These are phyloP conservation scores for Podochytrium sp. DNA, from an alignment of 192 early-diverging fungal genomes.

Conservation along the genomic window DNA sequence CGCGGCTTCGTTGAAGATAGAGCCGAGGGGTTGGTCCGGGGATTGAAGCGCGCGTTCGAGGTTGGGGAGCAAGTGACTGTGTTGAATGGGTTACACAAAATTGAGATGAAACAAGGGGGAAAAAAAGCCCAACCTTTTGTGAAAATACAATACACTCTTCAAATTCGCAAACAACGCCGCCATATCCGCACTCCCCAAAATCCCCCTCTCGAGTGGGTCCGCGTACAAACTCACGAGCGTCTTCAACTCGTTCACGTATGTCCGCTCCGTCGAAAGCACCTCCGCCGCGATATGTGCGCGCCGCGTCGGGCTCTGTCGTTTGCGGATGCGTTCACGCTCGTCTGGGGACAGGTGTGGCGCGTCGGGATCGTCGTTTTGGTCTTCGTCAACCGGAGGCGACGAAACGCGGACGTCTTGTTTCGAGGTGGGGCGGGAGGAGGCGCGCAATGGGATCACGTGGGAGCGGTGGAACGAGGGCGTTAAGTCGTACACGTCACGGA, in stretches of 20 bases:
- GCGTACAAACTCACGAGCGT: conserved; percentile 73
- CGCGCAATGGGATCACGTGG: not conserved
- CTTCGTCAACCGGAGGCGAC: not conserved
- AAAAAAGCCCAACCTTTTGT: conserved; percentile 52
- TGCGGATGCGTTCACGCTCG: conserved; percentile 35
- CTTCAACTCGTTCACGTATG: conserved; percentile 82
- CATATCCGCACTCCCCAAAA: conserved; percentile 27
- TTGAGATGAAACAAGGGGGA: not conserved
- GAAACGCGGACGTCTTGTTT: not conserved
- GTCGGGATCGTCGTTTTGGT: conserved; percentile 45
- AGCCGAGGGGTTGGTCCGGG: conserved; percentile 66
- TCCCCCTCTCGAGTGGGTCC: conserved; percentile 48
- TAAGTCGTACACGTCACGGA: conserved; percentile 65
- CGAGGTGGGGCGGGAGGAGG: not conserved
- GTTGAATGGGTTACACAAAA: not conserved
- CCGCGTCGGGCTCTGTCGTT: conserved; percentile 46
- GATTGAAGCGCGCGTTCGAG: conserved; percentile 46
- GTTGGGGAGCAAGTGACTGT: conserved; percentile 66
- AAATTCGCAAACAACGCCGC: conserved; percentile 76
- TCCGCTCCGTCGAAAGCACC: conserved; percentile 81
- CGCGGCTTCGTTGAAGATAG: conserved; percentile 75
- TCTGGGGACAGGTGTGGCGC: conserved; percentile 39
- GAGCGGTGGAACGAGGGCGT: conserved; percentile 45
- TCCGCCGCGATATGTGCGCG: conserved; percentile 75
- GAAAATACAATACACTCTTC: conserved; percentile 72